Evolutionary conservation across 305 asterid species (phyloP), one percentile per base, ranked within the genome.

Genomic region (Fraxinus floribunda): DNA sequence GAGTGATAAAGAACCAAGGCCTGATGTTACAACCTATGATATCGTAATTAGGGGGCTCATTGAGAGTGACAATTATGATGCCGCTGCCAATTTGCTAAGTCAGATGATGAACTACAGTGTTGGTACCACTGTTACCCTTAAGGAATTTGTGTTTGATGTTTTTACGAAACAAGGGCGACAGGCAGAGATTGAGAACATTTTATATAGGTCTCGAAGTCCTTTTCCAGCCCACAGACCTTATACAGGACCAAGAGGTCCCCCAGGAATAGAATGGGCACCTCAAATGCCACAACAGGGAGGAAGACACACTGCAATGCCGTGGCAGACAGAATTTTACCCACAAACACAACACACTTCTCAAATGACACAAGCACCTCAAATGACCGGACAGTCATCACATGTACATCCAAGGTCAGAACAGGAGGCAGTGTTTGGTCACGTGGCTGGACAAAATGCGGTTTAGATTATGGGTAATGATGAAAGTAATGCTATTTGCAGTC

Each of bases 11-110:
- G 99, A 95, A 78, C 98, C 97, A 13, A 93, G 88, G 73, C 93
- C 98, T 3, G 98, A 95, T 88, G 96, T 88, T 46, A 90, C 90
- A 11, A 95, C 95, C 5, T 93, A 89, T 82, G 97, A 92, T 75
- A 60, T 92, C 77, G 92, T 95, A 83, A 84, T 92, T 79, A 92
- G 89, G 88, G 98, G 93, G 34, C 91, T 95, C 11, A 90, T 91
- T n/a, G 80, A 81, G 35, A 89, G 83, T 32, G 92, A 92, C 74
- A 84, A 86, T 82, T 88, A 83, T 75, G 94, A 93, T 74, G 90
- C 86, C 30, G 72, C 86, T 38, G 49, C 77, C 79, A 87, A 87
- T 83, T 78, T 94, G 89, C 87, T 89, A 1, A 70, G 84, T 55
- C 93, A 91, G 88, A 94, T 93, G 92, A 86, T 81, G 89, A 88